phyloP scores from a whole-genome alignment of 768 basidiomycete species.

The Psilocybe sp. region DNA sequence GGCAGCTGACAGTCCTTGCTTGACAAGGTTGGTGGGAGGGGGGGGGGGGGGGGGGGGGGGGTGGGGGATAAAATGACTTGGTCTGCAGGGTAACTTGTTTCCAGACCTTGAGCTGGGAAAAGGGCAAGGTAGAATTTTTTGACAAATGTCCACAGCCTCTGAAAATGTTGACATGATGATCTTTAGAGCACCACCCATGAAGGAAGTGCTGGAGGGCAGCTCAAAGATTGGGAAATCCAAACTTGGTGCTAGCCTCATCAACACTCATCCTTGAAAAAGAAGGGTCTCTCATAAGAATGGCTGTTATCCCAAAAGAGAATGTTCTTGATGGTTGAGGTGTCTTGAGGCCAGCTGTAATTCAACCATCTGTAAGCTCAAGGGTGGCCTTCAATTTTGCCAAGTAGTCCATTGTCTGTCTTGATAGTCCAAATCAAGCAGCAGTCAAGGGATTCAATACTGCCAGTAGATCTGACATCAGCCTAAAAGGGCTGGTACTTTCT shows the following conservation, averaged over 20 bases:
- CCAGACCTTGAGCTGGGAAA: conserved; percentile 25
- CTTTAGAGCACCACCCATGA: not conserved
- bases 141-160: conserved; percentile 9
- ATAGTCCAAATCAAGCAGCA: too few relatives aligned
- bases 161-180: conserved; percentile 4
- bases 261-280: conserved; percentile 14
- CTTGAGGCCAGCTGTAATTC: not conserved
- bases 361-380: not conserved
- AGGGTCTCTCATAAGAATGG: conserved; percentile 21
- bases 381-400: not conserved
- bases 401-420: too few relatives aligned
- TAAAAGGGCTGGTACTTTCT: too few relatives aligned
- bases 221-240: conserved; percentile 22
- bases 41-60: too few relatives aligned
- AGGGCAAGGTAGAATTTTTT: conserved; percentile 10
- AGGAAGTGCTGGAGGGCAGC: conserved; percentile 22
- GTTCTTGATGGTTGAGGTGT: conserved; percentile 11
- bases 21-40: conserved; percentile 15
- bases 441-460: too few relatives aligned
- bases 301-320: conserved; percentile 4
- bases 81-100: conserved; percentile 20
- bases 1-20: conserved; percentile 18
- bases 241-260: conserved; percentile 17
- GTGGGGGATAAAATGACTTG: conserved; percentile 18
- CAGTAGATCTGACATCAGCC: too few relatives aligned